These are phyloP conservation scores for Xylariaceae sp. DNA, from an alignment of 2,329 filamentous ascomycete species.

Conservation along the genomic window DNA sequence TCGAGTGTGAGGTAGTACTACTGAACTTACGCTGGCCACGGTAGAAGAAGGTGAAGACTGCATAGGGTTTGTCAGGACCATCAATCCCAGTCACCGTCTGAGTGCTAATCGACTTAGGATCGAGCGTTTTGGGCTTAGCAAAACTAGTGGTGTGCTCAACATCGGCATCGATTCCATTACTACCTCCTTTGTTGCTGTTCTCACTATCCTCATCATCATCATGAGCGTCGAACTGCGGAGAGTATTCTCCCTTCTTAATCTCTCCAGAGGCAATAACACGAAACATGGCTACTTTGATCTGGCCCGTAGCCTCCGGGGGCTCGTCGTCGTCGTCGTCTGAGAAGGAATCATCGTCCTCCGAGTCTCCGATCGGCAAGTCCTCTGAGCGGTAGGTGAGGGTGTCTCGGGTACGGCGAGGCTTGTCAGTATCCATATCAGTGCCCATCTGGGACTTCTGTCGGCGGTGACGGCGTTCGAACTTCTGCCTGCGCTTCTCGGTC, in stretches of 20 bases:
- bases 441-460: slow-evolving; percentile 54
- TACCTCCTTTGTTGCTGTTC: slow-evolving; percentile 49
- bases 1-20: neutral
- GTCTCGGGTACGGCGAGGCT: slow-evolving; percentile 45
- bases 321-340: slow-evolving; percentile 80
- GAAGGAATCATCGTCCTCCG: slow-evolving; percentile 70
- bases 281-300: slow-evolving; percentile 98
- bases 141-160: slow-evolving; percentile 98
- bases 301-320: slow-evolving; percentile 88
- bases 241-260: slow-evolving; percentile 97
- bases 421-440: slow-evolving; percentile 37
- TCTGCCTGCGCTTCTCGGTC: slow-evolving; percentile 83
- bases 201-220: slow-evolving; percentile 80
- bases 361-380: slow-evolving; percentile 68
- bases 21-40: slow-evolving; percentile 78
- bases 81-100: slow-evolving; percentile 99
- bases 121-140: slow-evolving; percentile 91
- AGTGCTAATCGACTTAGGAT: slow-evolving; percentile 96
- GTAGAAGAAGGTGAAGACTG: slow-evolving; percentile 97
- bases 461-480: slow-evolving; percentile 67
- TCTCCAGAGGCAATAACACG: slow-evolving; percentile 92
- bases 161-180: slow-evolving; percentile 69
- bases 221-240: slow-evolving; percentile 93
- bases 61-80: slow-evolving; percentile 92
- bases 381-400: slow-evolving; percentile 81